Conservation (phyloP, 192 early-diverging fungal genomes). For the Coemansia sp. region DNA sequence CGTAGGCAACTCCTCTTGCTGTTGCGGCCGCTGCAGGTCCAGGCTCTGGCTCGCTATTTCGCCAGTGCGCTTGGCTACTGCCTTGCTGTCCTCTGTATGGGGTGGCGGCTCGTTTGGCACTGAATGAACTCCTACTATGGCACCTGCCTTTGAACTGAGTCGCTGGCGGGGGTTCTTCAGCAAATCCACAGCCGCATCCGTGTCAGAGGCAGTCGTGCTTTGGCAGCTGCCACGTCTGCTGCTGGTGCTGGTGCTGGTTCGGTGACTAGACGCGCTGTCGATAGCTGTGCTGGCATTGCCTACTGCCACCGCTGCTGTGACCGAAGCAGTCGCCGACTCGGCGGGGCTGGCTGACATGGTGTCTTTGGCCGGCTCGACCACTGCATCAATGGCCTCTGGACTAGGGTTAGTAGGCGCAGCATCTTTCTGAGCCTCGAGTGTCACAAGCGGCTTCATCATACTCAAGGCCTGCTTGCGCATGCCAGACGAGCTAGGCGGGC, state of each 20-base stretch:
- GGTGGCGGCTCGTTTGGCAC: not conserved
- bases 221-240: constrained; percentile 2
- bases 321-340: not conserved
- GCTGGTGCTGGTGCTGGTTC: not conserved
- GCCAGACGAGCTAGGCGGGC: not conserved
- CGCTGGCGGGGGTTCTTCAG: constrained; percentile 1
- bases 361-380: not conserved
- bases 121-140: constrained; percentile 6
- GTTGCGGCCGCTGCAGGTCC: not conserved
- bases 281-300: not conserved
- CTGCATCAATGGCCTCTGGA: not conserved
- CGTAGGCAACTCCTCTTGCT: not conserved
- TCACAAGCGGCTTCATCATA: constrained; percentile 33
- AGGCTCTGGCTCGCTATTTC: not conserved
- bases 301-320: not conserved
- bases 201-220: not conserved
- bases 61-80: not conserved
- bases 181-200: not conserved
- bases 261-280: not conserved
- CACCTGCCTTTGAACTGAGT: not conserved
- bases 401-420: not conserved
- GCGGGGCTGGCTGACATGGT: not conserved
- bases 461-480: constrained; percentile 22
- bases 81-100: not conserved
- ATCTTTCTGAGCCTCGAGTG: not conserved